Conservation (phyloP, 2,329 filamentous ascomycete genomes). For the Gaeumannomyces tritici region DNA sequence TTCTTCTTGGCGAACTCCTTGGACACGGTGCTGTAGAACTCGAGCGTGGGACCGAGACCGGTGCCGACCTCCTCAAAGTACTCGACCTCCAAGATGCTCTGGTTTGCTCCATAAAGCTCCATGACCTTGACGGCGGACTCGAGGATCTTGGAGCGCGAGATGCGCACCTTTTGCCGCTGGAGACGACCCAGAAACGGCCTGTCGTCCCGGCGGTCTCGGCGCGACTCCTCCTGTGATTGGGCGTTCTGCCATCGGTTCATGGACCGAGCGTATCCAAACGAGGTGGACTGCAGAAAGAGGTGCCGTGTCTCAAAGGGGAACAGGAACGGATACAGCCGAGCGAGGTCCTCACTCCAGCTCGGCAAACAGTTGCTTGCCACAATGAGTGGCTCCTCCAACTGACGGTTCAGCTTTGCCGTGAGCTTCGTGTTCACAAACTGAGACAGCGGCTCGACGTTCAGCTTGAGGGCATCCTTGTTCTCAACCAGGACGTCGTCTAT, state of each 20-base stretch:
- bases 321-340: conserved; percentile 87
- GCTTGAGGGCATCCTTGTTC: conserved; percentile 57
- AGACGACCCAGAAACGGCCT: conserved; percentile 83
- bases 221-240: conserved; percentile 69
- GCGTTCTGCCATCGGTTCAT: conserved; percentile 97
- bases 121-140: conserved; percentile 98
- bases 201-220: conserved; percentile 80
- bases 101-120: conserved; percentile 95
- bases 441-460: conserved; percentile 74
- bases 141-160: conserved; percentile 86
- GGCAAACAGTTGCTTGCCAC: conserved; percentile 95
- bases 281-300: conserved; percentile 93
- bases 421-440: conserved; percentile 99
- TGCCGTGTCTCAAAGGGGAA: conserved; percentile 98
- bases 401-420: conserved; percentile 93
- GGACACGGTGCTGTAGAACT: conserved; percentile 96
- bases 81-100: conserved; percentile 92
- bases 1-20: conserved; percentile 97
- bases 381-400: conserved; percentile 91
- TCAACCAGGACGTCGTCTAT: conserved; percentile 83
- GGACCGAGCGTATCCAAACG: conserved; percentile 92
- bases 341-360: conserved; percentile 91
- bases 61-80: conserved; percentile 99
- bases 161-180: conserved; percentile 95
- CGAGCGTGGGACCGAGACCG: conserved; percentile 85